phyloP scores from a whole-genome alignment of 306 rosid genomes.

The Vigna mungo region DNA sequence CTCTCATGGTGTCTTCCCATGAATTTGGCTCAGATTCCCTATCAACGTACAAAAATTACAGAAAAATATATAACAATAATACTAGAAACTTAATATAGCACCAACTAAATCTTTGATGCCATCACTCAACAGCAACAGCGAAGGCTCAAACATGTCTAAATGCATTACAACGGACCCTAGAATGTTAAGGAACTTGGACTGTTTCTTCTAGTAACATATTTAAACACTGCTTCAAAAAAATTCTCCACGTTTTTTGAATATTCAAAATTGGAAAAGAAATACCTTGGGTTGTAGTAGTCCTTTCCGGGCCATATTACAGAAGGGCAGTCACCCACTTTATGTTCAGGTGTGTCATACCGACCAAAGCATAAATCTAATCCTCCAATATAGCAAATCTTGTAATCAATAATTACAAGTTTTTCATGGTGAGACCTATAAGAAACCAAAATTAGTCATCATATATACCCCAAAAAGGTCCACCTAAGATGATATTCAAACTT shows the following conservation, averaged over 20 bases:
- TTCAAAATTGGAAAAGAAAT: constrained; percentile 25
- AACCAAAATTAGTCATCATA: constrained; percentile 42
- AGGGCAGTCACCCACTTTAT: constrained; percentile 88
- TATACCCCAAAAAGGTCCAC: constrained; percentile 28
- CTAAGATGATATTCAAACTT: constrained; percentile 36
- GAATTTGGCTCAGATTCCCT: constrained; percentile 99
- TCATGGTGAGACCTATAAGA: constrained; percentile 98
- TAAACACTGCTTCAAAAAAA: constrained; percentile 34
- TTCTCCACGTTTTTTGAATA: not conserved
- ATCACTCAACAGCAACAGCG: constrained; percentile 12
- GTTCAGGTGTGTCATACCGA: constrained; percentile 93
- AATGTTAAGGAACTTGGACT: constrained; percentile 12
- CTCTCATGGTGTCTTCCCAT: constrained; percentile 98
- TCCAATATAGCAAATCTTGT: constrained; percentile 91
- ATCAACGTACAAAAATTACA: constrained; percentile 36
- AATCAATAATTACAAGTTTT: constrained; percentile 94
- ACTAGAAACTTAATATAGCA: constrained; percentile 15
- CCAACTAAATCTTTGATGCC: no score
- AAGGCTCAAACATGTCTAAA: constrained; percentile 17
- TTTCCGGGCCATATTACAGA: constrained; percentile 95
- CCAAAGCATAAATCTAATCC: constrained; percentile 99
- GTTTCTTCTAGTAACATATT: constrained; percentile 6
- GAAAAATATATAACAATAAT: not conserved
- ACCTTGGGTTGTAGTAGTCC: constrained; percentile 99
- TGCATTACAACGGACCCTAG: constrained; percentile 20